phyloP scores from a whole-genome alignment of 495 filamentous ascomycete species.

The Talaromyces borbonicus region DNA sequence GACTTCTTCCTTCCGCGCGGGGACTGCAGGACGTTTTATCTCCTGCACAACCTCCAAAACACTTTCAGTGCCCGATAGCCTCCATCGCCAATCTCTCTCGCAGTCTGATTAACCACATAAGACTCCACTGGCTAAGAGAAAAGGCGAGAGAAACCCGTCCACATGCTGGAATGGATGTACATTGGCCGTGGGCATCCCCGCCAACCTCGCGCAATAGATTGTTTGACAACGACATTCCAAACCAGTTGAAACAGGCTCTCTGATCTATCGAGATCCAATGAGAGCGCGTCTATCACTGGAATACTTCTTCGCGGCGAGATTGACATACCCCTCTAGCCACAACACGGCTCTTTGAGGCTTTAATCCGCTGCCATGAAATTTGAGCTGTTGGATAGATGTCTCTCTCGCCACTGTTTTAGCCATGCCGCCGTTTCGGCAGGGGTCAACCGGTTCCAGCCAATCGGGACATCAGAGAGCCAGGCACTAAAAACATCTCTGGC shows the following conservation, averaged over 20 bases:
- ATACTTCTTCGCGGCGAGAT: neutral
- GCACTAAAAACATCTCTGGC: too few relatives aligned
- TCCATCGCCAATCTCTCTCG: too few relatives aligned
- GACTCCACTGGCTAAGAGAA: too few relatives aligned
- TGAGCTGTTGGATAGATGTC: too few relatives aligned
- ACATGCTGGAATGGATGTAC: constrained; percentile 2
- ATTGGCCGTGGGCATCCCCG: neutral
- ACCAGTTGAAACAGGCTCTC: neutral
- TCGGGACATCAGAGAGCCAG: too few relatives aligned
- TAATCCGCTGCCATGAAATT: too few relatives aligned
- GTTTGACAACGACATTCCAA: constrained; percentile 3
- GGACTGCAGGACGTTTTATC: neutral
- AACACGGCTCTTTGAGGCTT: too few relatives aligned
- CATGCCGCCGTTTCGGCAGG: neutral
- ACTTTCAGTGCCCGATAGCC: too few relatives aligned
- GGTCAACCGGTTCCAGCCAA: too few relatives aligned
- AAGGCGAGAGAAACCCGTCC: neutral
- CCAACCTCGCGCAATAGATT: constrained; percentile 1
- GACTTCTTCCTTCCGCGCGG: neutral
- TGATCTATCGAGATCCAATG: neutral
- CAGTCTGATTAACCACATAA: too few relatives aligned
- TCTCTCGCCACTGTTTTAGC: neutral
- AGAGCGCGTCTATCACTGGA: neutral
- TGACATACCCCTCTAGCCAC: neutral
- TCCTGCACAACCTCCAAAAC: too few relatives aligned